Evolutionary conservation across 345 rosid species (phyloP), one percentile per base, ranked within the genome.

Genomic region (Euphorbia peplus): DNA sequence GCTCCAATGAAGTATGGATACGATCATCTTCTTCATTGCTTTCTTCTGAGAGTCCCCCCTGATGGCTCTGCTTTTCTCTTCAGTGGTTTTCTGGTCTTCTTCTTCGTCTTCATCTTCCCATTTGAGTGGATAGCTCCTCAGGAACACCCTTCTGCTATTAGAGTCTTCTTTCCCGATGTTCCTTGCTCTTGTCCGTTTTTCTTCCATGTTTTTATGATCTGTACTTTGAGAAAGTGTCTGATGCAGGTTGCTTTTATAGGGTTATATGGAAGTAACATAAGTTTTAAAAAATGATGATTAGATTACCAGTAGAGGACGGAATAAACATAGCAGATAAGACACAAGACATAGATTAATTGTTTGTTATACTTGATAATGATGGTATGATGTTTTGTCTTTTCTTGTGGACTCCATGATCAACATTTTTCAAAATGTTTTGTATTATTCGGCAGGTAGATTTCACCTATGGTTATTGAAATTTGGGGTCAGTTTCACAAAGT

Each of bases 121-220:
- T 29, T 72, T 66, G 71, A 83, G 88, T 67, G 92, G 89, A 70
- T 83, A 87, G 75, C 89, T 87, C 73, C 84, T 76, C 70, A 87
- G 68, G 60, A 85, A 87, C 61, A 51, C 81, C 66, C 88, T 73
- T 69, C 81, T 77, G 69, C 61, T 71, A 29, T 61, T 72, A 72
- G 77, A 79, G 78, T 83, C 86, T 74, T 83, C 82, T 3, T 72
- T 24, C 21, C 77, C 81, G 68, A 85, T 80, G 81, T 81, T 83
- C 60, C 79, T 80, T 0, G 60, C 21, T 66, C 70, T 79, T 73
- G 46, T 62, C 60, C 60, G 74, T 64, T 65, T 67, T 78, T 50
- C 78, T 3, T 74, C 78, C 39, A 70, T 59, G 28, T 30, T 63
- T 60, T 60, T 65, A n/a, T 2, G 22, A 62, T 68, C 42, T 42